These are phyloP conservation scores for Amyloporia xantha DNA, from an alignment of 768 basidiomycete genomes.

Conservation along the genomic window DNA sequence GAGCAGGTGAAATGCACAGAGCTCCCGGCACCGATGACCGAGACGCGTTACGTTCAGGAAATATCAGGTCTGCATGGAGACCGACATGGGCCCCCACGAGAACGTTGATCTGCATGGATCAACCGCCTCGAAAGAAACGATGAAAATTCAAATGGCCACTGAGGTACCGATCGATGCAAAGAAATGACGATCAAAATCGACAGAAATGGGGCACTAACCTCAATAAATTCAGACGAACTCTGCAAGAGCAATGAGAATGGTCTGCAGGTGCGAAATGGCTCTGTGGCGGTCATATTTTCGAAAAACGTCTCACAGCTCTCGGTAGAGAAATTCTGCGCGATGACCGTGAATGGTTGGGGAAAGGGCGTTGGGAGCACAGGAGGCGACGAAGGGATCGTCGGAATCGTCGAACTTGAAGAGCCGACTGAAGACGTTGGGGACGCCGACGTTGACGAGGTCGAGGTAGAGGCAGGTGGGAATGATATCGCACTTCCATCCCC, in stretches of 20 bases:
- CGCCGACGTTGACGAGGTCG: neutral
- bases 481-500: slow-evolving; percentile 1
- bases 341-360: slow-evolving; percentile 58
- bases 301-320: slow-evolving; percentile 64
- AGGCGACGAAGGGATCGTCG: slow-evolving; percentile 36
- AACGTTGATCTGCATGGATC: no score
- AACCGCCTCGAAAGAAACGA: no score
- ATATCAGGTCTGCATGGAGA: no score
- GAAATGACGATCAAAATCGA: no score
- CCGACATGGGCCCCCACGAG: no score
- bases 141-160: no score
- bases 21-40: no score
- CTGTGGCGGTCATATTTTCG: slow-evolving; percentile 59
- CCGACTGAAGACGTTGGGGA: slow-evolving; percentile 7
- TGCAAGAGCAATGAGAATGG: slow-evolving; percentile 63
- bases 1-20: no score
- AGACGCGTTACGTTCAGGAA: no score
- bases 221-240: slow-evolving; percentile 46
- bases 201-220: slow-evolving; percentile 44
- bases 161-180: no score
- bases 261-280: slow-evolving; percentile 65
- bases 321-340: slow-evolving; percentile 63
- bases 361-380: slow-evolving; percentile 68
- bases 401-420: slow-evolving; percentile 1
- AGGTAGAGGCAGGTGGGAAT: neutral